Evolutionary conservation across 108 stramenopile species (phyloP).

Genomic region (Cylindrotheca fusiformis): DNA sequence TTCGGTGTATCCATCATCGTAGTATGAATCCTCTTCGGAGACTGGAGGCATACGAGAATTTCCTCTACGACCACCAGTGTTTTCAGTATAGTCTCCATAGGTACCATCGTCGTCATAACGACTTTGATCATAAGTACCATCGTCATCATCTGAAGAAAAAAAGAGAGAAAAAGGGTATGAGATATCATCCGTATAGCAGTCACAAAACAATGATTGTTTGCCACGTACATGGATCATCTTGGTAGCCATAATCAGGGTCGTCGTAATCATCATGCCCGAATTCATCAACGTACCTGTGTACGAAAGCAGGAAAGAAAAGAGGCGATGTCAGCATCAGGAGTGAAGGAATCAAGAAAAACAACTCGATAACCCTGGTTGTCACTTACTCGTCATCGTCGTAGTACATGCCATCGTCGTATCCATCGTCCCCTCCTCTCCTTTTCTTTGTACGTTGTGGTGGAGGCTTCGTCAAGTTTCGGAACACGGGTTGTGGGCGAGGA

Average conservation of each 20-base stretch:
- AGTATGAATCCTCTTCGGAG: background rate
- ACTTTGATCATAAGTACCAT: slow-evolving; percentile 8
- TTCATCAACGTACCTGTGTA: slow-evolving; percentile 15
- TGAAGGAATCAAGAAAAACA: slow-evolving; percentile 16
- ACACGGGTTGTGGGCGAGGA: slow-evolving; percentile 27
- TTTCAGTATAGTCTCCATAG: slow-evolving; percentile 7
- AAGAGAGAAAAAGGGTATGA: too few relatives aligned
- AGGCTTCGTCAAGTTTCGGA: slow-evolving; percentile 20
- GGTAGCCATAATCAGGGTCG: slow-evolving; percentile 8
- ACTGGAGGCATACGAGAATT: background rate
- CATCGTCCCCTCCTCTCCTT: slow-evolving; percentile 12
- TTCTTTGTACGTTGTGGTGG: slow-evolving; percentile 12
- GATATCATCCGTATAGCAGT: too few relatives aligned
- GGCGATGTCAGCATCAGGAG: too few relatives aligned
- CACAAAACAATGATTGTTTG: too few relatives aligned
- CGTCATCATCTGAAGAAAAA: slow-evolving; percentile 8
- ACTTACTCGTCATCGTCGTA: slow-evolving; percentile 27
- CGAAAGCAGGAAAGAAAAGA: background rate
- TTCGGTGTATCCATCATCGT: slow-evolving; percentile 1
- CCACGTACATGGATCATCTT: too few relatives aligned
- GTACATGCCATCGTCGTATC: slow-evolving; percentile 10
- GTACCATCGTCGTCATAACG: slow-evolving; percentile 6
- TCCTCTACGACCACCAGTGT: background rate
- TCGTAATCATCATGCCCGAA: slow-evolving; percentile 8
- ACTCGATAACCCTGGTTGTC: slow-evolving; percentile 4